Base-by-base conservation (phyloP, 768 basidiomycete species). In the Mycena galericulata region DNA sequence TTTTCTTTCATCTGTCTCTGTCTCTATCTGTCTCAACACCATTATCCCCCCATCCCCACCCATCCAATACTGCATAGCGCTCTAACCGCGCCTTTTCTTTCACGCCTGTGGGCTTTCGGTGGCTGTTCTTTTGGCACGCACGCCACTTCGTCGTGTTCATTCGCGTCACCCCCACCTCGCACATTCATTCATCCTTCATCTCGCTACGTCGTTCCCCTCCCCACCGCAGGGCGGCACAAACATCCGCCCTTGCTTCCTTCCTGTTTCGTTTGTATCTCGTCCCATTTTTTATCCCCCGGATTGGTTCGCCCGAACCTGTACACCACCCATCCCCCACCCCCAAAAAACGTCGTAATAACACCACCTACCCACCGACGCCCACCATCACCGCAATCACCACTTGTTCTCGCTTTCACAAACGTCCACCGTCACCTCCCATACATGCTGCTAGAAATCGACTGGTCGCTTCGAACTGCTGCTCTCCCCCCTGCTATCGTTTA, bases 21-120 rank as follows among this genome's bases (percentile, higher is more conserved):
- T 7, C 34, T 53, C 34, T 26, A 55, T 59, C 30, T 46, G 32
- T 56, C 51, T 69, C 56, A 53, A 62, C 26, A 62, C 40, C 57
- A 41, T 46, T 58, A 62, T 22, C 69, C 53, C n/a, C 38, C 34
- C 32, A 53, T 43, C 65, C 65, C 65, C 47, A 27, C 50, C 61
- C 51, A 55, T 36, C 49, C 60, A 65, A 67, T 38, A 65, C 54
- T 59, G 69, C 69, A 63, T 71, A 20, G 34, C 65, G 65, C 61
- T 49, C 32, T 67, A 62, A 62, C 32, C 61, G 56, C 65, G 55
- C 43, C 46, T 41, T 57, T 56, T 41, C 40, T 36, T 36, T 36
- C 45, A 59, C 29, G 26, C 54, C 46, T 47, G 41, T 57, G 64
- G 55, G 58, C 64, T 30, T 65, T 54, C 53, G 40, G 49, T 49